Base-by-base conservation (phyloP, 345 rosid species). In the Reutealis trisperma region DNA sequence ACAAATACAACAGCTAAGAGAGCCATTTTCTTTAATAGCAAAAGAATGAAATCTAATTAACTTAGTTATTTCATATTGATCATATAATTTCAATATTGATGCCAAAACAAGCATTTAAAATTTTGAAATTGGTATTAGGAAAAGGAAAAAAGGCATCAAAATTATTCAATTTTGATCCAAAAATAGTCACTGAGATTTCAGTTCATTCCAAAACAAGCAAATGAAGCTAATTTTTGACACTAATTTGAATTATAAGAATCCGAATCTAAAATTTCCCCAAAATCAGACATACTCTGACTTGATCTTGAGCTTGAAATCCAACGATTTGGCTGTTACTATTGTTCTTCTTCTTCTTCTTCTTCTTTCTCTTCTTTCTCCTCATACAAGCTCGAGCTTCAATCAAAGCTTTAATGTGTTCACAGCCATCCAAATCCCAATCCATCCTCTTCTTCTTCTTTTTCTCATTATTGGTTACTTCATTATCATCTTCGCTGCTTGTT, bases 321-420 rank as follows among this genome's bases (percentile, higher is more conserved):
- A 47, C 6, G 14, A 9, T 24, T n/a, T n/a, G 1, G 18, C 34
- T 37, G 41, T 37, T 37, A 6, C 41, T 37, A 6, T 37, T 41
- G 11, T 21, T 55, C 19, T 27, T 45, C 57, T n/a, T 63, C 52
- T 25, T 70, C 51, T 41, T 76, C 42, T 12, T 70, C 14, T 65
- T 58, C 45, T 70, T 60, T 25, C 58, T 78, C 32, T 64, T 66
- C 62, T 51, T 70, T 22, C 55, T 68, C 42, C 34, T 62, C 22
- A 69, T 16, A 63, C 21, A 62, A 63, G 77, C 63, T 79, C 77
- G 6, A 60, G 71, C 57, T 51, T 70, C 81, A 1, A 57, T 42
- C 52, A 70, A 54, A 11, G 62, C 75, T 82, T 54, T 80, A 11
- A 66, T 52, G 1, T 11, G 16, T 13, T 74, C 70, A 42, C 73